Evolutionary conservation across 2,329 filamentous ascomycete species (phyloP).

Genomic region (Hysterium pulicare): DNA sequence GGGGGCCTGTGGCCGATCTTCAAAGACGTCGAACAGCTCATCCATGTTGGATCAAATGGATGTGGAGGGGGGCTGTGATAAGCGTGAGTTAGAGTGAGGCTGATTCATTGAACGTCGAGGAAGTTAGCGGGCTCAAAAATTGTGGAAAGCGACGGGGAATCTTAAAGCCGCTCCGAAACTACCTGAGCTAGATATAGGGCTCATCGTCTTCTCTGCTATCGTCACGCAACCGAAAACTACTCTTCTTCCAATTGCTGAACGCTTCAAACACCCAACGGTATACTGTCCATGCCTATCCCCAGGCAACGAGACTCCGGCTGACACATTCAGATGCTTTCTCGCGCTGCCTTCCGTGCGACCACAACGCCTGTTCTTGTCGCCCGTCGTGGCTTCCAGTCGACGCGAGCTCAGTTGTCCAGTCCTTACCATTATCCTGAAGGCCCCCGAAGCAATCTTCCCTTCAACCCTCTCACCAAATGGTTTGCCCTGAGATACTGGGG

Average conservation of each 20-base stretch:
- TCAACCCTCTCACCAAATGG: conserved; percentile 88
- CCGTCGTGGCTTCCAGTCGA: conserved; percentile 93
- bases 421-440: conserved; percentile 99
- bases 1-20: conserved; percentile 29
- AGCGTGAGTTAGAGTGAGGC: conserved; percentile 2
- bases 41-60: conserved; percentile 40
- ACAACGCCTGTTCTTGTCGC: conserved; percentile 63
- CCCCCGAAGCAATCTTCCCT: conserved; percentile 89
- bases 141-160: not conserved
- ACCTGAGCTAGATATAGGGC: conserved; percentile 3
- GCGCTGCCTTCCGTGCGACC: conserved; percentile 59
- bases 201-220: not conserved
- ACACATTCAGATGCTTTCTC: conserved; percentile 71
- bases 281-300: conserved; percentile 1
- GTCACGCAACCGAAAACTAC: conserved; percentile 8
- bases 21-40: conserved; percentile 46
- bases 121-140: conserved; percentile 1
- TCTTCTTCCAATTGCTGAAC: conserved; percentile 4
- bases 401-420: conserved; percentile 77
- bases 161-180: not conserved
- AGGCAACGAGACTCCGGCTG: too few species aligned
- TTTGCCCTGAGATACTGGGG: conserved; percentile 81
- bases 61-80: too few species aligned
- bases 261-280: too few species aligned
- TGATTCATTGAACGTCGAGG: not conserved